A percentile compares a stretch with the other conserved stretches of the same genome.
Evolutionary conservation across 345 rosid species (phyloP).

Genomic region (Eutrema yunnanense): DNA sequence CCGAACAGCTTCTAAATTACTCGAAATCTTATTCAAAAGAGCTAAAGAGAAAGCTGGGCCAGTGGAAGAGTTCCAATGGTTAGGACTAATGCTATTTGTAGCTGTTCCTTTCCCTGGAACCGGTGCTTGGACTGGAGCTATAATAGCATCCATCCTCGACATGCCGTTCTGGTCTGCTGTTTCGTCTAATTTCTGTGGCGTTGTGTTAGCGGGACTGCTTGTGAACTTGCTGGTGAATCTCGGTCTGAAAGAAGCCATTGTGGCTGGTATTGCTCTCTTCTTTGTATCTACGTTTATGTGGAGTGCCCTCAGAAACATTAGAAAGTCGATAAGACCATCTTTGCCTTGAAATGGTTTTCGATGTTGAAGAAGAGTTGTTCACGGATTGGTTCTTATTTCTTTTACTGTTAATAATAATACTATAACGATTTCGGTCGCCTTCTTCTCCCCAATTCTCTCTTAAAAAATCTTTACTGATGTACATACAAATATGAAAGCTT

Average conservation of each 20-base stretch:
- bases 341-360: conserved; percentile 5
- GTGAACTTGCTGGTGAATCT: conserved; percentile 84
- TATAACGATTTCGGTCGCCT: not conserved
- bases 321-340: conserved; percentile 44
- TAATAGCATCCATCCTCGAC: conserved; percentile 75
- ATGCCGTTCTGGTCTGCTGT: conserved; percentile 87
- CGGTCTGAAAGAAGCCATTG: conserved; percentile 67
- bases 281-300: conserved; percentile 76
- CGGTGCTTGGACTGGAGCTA: conserved; percentile 96
- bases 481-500: too few relatives aligned
- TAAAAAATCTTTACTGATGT: not conserved
- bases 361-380: conserved; percentile 7
- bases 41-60: conserved; percentile 86
- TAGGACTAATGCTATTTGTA: conserved; percentile 92
- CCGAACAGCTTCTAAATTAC: conserved; percentile 47
- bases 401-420: conserved; percentile 3
- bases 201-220: conserved; percentile 71
- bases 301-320: conserved; percentile 61
- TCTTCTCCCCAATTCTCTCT: not conserved
- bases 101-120: conserved; percentile 98
- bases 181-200: conserved; percentile 75
- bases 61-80: conserved; percentile 86
- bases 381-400: not conserved
- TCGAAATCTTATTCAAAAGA: conserved; percentile 55
- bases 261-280: conserved; percentile 64